phyloP scores from a whole-genome alignment of 208 protist genomes.

The Wallacemonas sp. region DNA sequence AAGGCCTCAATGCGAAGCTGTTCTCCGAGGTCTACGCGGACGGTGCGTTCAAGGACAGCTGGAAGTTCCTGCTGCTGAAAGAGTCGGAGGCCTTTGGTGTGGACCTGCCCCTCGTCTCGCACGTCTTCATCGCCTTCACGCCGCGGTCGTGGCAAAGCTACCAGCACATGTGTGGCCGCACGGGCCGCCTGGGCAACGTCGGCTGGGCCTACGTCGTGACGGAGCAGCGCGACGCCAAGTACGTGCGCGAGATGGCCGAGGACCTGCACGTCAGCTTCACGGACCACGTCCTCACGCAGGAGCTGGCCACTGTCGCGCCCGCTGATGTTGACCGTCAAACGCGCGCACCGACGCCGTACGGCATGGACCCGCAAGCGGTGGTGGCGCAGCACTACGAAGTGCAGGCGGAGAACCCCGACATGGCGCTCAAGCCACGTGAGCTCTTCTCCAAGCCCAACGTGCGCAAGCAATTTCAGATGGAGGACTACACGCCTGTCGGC shows the following conservation, averaged over 20 bases:
- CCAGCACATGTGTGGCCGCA: constrained; percentile 85
- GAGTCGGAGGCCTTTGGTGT: constrained; percentile 79
- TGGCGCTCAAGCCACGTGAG: constrained; percentile 64
- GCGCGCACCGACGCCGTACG: constrained; percentile 64
- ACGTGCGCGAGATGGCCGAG: constrained; percentile 56
- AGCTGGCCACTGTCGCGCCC: constrained; percentile 32
- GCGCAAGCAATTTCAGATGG: constrained; percentile 67
- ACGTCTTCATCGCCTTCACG: constrained; percentile 83
- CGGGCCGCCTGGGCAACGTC: constrained; percentile 71
- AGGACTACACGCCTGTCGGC: constrained; percentile 74
- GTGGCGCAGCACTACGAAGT: constrained; percentile 82
- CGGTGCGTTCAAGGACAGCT: constrained; percentile 47
- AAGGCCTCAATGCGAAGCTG: constrained; percentile 76
- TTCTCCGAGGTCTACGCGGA: constrained; percentile 77
- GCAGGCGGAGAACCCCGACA: constrained; percentile 74
- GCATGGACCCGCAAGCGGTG: constrained; percentile 80
- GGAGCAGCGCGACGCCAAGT: constrained; percentile 58
- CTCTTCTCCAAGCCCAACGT: constrained; percentile 71
- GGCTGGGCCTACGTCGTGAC: constrained; percentile 83
- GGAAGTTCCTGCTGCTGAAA: constrained; percentile 76
- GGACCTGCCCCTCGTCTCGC: constrained; percentile 76
- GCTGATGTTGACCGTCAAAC: constrained; percentile 63
- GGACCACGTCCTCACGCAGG: constrained; percentile 52
- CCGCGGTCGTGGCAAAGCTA: constrained; percentile 66
- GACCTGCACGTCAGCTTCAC: constrained; percentile 67